phyloP scores from a whole-genome alignment of 129 eudicot species.

The Gnaphalium uliginosum region DNA sequence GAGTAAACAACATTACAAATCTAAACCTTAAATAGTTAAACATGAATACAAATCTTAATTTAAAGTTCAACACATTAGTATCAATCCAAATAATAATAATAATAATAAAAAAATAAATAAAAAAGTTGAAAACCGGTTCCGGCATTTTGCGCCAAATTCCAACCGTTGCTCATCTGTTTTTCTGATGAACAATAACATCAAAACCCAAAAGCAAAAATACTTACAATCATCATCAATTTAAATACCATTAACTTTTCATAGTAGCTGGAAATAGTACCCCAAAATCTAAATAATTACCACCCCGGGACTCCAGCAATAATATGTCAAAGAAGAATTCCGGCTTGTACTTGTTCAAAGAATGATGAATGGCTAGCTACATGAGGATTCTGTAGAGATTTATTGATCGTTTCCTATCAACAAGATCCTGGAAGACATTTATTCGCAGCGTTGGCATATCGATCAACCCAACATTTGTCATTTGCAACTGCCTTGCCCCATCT shows the following conservation, averaged over 20 bases:
- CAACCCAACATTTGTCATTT: slow-evolving; percentile 76
- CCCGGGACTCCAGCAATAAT: neutral
- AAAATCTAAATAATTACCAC: neutral
- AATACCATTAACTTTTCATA: slow-evolving; percentile 2
- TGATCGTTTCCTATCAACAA: neutral
- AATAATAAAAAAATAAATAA: too few species aligned
- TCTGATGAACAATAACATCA: too few species aligned
- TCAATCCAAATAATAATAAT: too few species aligned
- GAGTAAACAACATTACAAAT: too few species aligned
- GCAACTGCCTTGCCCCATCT: slow-evolving; percentile 71
- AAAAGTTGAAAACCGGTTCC: too few species aligned
- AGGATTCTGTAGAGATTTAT: neutral
- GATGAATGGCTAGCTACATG: slow-evolving; percentile 9
- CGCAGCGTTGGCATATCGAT: slow-evolving; percentile 42
- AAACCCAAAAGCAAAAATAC: neutral
- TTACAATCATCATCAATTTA: slow-evolving; percentile 10
- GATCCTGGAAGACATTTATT: slow-evolving; percentile 10
- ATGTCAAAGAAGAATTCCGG: neutral
- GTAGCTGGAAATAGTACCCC: slow-evolving; percentile 8
- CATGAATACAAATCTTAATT: too few species aligned
- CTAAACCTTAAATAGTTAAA: too few species aligned
- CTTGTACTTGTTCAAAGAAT: slow-evolving; percentile 13
- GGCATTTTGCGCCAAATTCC: too few species aligned
- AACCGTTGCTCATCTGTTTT: too few species aligned
- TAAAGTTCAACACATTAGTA: too few species aligned